Evolutionary conservation across 768 basidiomycete genomes (phyloP).

Genomic region (Termitomyces sp.): DNA sequence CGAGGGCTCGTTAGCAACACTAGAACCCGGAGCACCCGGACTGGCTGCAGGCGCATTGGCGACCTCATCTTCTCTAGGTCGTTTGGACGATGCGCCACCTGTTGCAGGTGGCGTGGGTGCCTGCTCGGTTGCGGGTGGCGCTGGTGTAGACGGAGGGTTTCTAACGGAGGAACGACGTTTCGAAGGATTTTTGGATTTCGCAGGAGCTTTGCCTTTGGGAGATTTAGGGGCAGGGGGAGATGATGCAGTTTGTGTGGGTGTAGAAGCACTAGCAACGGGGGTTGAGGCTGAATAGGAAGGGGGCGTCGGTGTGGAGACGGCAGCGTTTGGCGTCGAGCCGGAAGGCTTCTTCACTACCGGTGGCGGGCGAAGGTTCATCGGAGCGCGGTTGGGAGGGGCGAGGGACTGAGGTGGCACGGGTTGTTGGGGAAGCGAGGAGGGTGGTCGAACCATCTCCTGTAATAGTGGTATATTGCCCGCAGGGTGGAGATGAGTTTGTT

Average conservation of each 20-base stretch:
- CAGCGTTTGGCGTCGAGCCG: conserved; percentile 18
- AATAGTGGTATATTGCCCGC: conserved; percentile 9
- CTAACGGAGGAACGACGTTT: conserved; percentile 34
- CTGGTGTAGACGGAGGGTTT: conserved; percentile 26
- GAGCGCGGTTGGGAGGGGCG: conserved; percentile 17
- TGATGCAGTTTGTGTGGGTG: conserved; percentile 50
- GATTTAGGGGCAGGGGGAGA: conserved; percentile 73
- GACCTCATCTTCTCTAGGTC: conserved; percentile 55
- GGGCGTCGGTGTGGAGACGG: conserved; percentile 42
- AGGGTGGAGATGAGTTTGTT: conserved; percentile 16
- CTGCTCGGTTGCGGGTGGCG: conserved; percentile 21
- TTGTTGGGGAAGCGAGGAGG: conserved; percentile 22
- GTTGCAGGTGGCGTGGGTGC: conserved; percentile 24
- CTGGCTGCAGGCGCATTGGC: conserved; percentile 27
- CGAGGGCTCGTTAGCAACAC: conserved; percentile 49
- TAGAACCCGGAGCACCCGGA: conserved; percentile 27
- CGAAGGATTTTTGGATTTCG: conserved; percentile 45
- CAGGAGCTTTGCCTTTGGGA: conserved; percentile 53
- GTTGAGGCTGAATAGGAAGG: conserved; percentile 42
- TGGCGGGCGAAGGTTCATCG: conserved; percentile 22
- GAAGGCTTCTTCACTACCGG: conserved; percentile 30
- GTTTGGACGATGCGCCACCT: conserved; percentile 36
- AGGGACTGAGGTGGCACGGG: conserved; percentile 18
- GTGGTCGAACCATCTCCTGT: conserved; percentile 20
- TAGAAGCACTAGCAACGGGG: conserved; percentile 44